Evolutionary conservation across 192 early-diverging fungal genomes (phyloP).

Genomic region (Podila horticola): DNA sequence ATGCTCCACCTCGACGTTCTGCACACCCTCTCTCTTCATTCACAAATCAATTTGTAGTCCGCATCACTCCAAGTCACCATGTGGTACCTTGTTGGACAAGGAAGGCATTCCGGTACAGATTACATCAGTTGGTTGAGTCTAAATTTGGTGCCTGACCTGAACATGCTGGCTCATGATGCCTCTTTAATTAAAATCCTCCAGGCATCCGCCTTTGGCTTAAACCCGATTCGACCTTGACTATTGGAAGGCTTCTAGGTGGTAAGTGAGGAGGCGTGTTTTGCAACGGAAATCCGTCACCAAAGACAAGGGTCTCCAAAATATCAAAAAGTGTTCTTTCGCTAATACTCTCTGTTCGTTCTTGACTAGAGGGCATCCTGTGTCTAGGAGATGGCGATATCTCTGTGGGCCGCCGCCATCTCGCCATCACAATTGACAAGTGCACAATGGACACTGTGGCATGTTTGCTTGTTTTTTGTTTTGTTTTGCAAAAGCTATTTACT

Average conservation of each 20-base stretch:
- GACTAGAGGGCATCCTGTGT: slow-evolving; percentile 16
- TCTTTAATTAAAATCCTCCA: background rate
- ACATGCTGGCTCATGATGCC: background rate
- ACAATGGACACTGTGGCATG: slow-evolving; percentile 38
- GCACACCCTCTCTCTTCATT: background rate
- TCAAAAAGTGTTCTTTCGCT: too few species aligned
- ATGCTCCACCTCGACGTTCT: background rate
- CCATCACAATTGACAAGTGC: slow-evolving; percentile 18
- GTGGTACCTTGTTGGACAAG: slow-evolving; percentile 43
- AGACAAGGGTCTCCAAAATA: background rate
- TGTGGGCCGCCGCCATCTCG: slow-evolving; percentile 35
- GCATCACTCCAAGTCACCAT: slow-evolving; percentile 1
- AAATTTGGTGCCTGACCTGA: background rate
- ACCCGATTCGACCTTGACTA: slow-evolving; percentile 37
- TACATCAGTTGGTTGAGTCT: background rate
- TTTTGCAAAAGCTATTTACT: too few species aligned
- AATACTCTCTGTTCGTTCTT: too few species aligned
- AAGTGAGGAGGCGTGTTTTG: background rate
- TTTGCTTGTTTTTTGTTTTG: background rate
- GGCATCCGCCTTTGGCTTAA: slow-evolving; percentile 46
- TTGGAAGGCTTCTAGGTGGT: slow-evolving; percentile 26
- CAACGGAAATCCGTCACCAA: background rate
- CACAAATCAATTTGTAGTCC: too few species aligned
- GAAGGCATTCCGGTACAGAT: slow-evolving; percentile 17
- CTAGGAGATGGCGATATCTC: slow-evolving; percentile 21